phyloP scores from a whole-genome alignment of 371 early-diverging fungal genomes.

The Rhizopus stolonifer region DNA sequence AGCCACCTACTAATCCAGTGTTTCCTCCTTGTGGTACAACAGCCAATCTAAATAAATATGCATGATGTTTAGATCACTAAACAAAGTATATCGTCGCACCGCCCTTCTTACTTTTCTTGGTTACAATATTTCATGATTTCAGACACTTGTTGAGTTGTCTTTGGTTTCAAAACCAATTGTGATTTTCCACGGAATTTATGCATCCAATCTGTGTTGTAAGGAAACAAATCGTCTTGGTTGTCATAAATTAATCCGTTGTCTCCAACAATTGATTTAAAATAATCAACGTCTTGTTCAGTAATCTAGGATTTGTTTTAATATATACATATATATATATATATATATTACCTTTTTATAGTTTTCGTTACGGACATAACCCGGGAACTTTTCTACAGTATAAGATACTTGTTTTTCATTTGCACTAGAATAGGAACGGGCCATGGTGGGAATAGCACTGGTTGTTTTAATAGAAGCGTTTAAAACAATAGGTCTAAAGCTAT shows the following conservation, averaged over 20 bases:
- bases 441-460: neutral
- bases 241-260: slow-evolving; percentile 48
- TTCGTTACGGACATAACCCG: slow-evolving; percentile 51
- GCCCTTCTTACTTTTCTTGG: slow-evolving; percentile 51
- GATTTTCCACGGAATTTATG: slow-evolving; percentile 86
- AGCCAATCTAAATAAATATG: too few relatives aligned
- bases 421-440: slow-evolving; percentile 19
- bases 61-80: too few relatives aligned
- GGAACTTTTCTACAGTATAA: slow-evolving; percentile 54
- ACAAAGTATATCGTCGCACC: too few relatives aligned
- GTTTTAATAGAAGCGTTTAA: neutral
- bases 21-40: slow-evolving; percentile 98
- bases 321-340: neutral
- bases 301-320: slow-evolving; percentile 24
- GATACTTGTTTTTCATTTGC: slow-evolving; percentile 26
- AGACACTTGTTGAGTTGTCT: slow-evolving; percentile 83
- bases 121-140: slow-evolving; percentile 88
- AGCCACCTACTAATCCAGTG: slow-evolving; percentile 90
- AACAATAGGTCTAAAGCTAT: neutral
- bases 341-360: slow-evolving; percentile 53
- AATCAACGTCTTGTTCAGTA: slow-evolving; percentile 56
- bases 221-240: slow-evolving; percentile 54
- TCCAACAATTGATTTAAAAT: slow-evolving; percentile 61
- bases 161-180: slow-evolving; percentile 83
- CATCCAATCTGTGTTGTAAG: slow-evolving; percentile 91